A percentile compares a stretch with the other conserved stretches of the same genome.
phyloP scores from a whole-genome alignment of 2,329 filamentous ascomycete species.

The Colletotrichum tofieldiae region DNA sequence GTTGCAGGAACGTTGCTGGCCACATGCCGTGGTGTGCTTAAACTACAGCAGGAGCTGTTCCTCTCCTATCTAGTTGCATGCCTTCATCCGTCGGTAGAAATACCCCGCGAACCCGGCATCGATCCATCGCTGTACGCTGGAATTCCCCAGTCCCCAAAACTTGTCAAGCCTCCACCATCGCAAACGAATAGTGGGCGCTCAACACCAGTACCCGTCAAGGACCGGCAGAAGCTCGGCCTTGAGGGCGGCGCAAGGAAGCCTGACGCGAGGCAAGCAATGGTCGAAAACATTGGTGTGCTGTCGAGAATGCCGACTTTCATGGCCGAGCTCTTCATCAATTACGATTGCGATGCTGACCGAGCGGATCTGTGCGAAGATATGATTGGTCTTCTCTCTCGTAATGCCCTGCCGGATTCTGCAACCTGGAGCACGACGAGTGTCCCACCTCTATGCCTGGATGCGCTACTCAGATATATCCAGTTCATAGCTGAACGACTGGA shows the following conservation, averaged over 20 bases:
- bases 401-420: slow-evolving; percentile 95
- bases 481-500: slow-evolving; percentile 91
- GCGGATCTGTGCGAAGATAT: slow-evolving; percentile 96
- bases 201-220: slow-evolving; percentile 92
- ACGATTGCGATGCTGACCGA: slow-evolving; percentile 94
- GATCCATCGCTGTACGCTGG: slow-evolving; percentile 93
- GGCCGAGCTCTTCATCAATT: slow-evolving; percentile 96
- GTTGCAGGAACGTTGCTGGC: slow-evolving; percentile 92
- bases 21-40: slow-evolving; percentile 91
- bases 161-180: slow-evolving; percentile 83
- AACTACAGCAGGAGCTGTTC: slow-evolving; percentile 96
- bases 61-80: slow-evolving; percentile 95
- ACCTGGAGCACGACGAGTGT: slow-evolving; percentile 99
- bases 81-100: slow-evolving; percentile 93
- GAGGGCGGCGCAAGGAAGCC: slow-evolving; percentile 94
- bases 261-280: slow-evolving; percentile 97
- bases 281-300: slow-evolving; percentile 93
- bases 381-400: slow-evolving; percentile 91
- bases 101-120: slow-evolving; percentile 90
- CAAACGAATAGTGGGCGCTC: slow-evolving; percentile 84
- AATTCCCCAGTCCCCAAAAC: slow-evolving; percentile 90
- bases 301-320: slow-evolving; percentile 95
- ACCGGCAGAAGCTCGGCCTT: slow-evolving; percentile 91
- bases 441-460: slow-evolving; percentile 93
- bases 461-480: slow-evolving; percentile 90